Evolutionary conservation across 2,329 filamentous ascomycete species (phyloP), one percentile per base, ranked within the genome.

Genomic region (Escovopsis sp.): DNA sequence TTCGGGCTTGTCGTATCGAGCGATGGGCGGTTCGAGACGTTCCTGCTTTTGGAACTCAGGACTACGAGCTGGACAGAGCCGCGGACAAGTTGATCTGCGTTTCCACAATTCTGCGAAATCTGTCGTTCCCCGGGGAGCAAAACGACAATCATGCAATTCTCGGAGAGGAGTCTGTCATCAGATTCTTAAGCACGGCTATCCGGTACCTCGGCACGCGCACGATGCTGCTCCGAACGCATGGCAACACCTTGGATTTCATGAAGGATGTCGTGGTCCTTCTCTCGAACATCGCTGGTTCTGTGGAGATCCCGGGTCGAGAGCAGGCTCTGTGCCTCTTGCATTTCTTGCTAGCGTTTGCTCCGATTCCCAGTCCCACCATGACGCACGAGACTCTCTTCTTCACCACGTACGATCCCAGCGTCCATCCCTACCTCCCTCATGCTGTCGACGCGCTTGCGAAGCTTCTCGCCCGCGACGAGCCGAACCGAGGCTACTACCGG

Each of bases 221-320:
- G 51, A 84, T 89, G 71, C 72, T 96, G 27, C 65, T 96, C 35
- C 78, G 86, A 33, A 85, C 79, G 4, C 74, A 91, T 49, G 70
- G 74, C 54, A 94, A 95, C 60, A 91, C 84, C 0, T 67, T 95
- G 49, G 91, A 98, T 60, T 89, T 96, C 53, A 94, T 95, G 84
- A 98, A 98, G 63, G 91, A 98, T 58, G 69, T 87, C 27, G 76
- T 96, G 44, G 81, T 86, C 13, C 78, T 94, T 50, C 68, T 98
- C 42, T 95, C 89, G 43, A 96, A 98, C 58, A 76, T 93, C 38
- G 79, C 87, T 7, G 77, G 84, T 37, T 74, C 76, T 9, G 74
- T 96, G 40, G 81, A 89, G 54, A 68, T 98, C 33, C 82, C 87
- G 2, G 81, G 81, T 15, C 80, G 84, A 47, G 88, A 96, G 55